These are phyloP conservation scores for Colletotrichum filicis DNA, from an alignment of 2,329 filamentous ascomycete species.

Conservation along the genomic window DNA sequence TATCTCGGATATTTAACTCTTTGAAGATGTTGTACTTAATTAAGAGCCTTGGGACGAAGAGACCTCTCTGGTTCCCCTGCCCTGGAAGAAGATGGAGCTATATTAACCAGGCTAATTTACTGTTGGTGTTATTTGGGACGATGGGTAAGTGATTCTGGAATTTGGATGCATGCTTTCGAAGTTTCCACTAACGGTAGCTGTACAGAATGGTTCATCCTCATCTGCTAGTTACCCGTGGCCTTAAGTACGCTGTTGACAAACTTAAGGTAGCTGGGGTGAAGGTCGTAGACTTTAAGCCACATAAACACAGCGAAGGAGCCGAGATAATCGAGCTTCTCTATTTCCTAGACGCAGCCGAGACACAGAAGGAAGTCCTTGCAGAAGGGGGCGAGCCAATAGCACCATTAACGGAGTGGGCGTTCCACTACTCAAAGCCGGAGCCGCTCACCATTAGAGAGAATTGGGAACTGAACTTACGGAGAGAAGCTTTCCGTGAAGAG, in stretches of 20 bases:
- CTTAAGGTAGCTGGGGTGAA: slow-evolving; percentile 37
- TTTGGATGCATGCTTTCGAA: not conserved
- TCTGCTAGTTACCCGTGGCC: slow-evolving; percentile 38
- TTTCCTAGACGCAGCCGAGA: slow-evolving; percentile 41
- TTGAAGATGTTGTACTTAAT: slow-evolving; percentile 49
- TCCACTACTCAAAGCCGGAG: slow-evolving; percentile 31
- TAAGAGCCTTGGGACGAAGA: slow-evolving; percentile 55
- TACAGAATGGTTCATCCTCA: slow-evolving; percentile 38
- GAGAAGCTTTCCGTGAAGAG: slow-evolving; percentile 34
- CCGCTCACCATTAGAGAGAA: slow-evolving; percentile 34
- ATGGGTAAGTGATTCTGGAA: slow-evolving; percentile 31
- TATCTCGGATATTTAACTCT: slow-evolving; percentile 48
- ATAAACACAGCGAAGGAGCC: slow-evolving; percentile 38
- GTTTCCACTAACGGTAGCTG: not conserved
- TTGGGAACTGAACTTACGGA: slow-evolving; percentile 38
- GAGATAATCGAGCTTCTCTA: slow-evolving; percentile 38
- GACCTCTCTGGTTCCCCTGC: slow-evolving; percentile 50
- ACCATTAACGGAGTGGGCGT: slow-evolving; percentile 41
- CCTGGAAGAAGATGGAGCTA: slow-evolving; percentile 47
- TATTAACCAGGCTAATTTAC: slow-evolving; percentile 29
- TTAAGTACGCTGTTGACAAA: slow-evolving; percentile 33
- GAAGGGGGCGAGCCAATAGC: slow-evolving; percentile 42
- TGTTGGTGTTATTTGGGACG: slow-evolving; percentile 39
- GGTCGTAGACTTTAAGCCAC: slow-evolving; percentile 39
- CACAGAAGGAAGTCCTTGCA: slow-evolving; percentile 29